These are phyloP conservation scores for Conticribra weissflogii DNA, from an alignment of 108 stramenopile species.

Conservation along the genomic window DNA sequence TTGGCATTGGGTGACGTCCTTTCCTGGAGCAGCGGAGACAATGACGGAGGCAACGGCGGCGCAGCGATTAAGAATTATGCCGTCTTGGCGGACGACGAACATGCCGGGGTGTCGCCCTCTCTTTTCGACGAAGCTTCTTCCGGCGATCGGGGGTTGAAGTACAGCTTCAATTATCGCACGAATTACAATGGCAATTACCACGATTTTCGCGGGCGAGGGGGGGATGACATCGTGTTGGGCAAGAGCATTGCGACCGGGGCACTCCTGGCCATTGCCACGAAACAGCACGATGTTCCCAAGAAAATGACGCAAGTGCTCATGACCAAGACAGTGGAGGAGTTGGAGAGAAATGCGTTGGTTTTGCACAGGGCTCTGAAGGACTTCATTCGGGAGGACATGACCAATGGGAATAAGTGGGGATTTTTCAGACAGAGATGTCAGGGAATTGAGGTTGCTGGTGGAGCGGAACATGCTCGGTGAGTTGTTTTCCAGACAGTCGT, in stretches of 20 bases:
- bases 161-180: neutral
- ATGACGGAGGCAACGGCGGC: neutral
- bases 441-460: constrained; percentile 30
- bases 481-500: no score
- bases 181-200: neutral
- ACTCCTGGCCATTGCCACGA: constrained; percentile 19
- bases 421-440: constrained; percentile 38
- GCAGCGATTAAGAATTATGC: constrained; percentile 35
- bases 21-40: neutral
- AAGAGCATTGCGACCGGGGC: constrained; percentile 18
- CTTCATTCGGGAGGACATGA: constrained; percentile 17
- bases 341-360: constrained; percentile 40
- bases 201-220: neutral
- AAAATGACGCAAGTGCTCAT: constrained; percentile 18
- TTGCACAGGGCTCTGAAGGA: constrained; percentile 28
- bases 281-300: constrained; percentile 13
- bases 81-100: constrained; percentile 8
- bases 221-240: constrained; percentile 1
- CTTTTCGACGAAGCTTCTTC: constrained; percentile 5
- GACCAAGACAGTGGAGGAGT: neutral
- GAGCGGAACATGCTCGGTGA: constrained; percentile 24
- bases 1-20: constrained; percentile 36
- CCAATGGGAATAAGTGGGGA: constrained; percentile 20
- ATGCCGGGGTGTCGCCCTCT: constrained; percentile 23
- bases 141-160: neutral